Base-by-base conservation (phyloP, 371 early-diverging fungal species). In the Batrachochytrium dendrobatidis region DNA sequence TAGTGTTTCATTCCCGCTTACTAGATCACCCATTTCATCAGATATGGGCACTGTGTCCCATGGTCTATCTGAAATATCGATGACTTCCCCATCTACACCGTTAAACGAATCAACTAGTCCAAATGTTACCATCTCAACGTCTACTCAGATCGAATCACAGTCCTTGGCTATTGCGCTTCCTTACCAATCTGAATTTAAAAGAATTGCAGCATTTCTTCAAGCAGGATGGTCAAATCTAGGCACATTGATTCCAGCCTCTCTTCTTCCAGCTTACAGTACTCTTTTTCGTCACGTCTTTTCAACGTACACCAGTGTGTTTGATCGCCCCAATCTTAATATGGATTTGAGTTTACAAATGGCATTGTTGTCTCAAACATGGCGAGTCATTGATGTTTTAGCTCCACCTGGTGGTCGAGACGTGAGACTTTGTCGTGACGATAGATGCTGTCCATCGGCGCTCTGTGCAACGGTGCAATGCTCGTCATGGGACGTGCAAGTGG, bases 231-330 rank as follows among this genome's bases (percentile, higher is more conserved):
- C 8, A 29, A 48, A 22, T 12, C 49, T 48, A 7, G n/a, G 49
- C 8, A 8, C 22, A 22, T 29, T 25, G 22, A 48, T 48, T 18
- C 49, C 49, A 18, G 7, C 49, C 49, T 12, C 24, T 12, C 49
- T 48, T 7, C 12, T 48, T 29, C 49, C 49, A 12, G 49, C 49
- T 7, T 48, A 48, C 29, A 29, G 24, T 29, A 8, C 8, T 22
- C 49, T 48, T 8, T 48, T 48, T 18, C 49, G 49, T 29, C 49
- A 48, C n/a, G n/a, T 48, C 7, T 48, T 48, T 29, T 12, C 49
- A 24, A 48, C 49, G 49, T 48, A 48, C 24, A 6, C 49, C 25
- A 48, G 49, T 18, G 49, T 48, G 24, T 6, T 48, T 6, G 49
- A 48, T 8, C 8, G 49, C 12, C 24, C 49, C 6, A 6, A 7